Evolutionary conservation across 495 filamentous ascomycete species (phyloP).

Genomic region (Durotheca rogersii): DNA sequence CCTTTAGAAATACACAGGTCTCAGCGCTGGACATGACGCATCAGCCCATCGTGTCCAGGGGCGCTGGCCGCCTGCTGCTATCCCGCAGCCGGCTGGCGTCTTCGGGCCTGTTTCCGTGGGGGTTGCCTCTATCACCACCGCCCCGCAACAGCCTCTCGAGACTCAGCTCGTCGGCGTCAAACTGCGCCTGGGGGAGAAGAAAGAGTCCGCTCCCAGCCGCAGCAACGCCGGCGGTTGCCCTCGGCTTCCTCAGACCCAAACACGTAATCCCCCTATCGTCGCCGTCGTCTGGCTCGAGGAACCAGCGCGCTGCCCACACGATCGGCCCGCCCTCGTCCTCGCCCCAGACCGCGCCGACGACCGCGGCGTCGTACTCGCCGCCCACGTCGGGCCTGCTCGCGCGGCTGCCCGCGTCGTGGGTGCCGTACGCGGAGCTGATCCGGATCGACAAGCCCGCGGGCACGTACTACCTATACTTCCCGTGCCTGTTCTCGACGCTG

Average conservation of each 20-base stretch:
- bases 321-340: conserved; percentile 21
- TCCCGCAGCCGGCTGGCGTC: background rate
- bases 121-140: conserved; percentile 9
- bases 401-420: conserved; percentile 67
- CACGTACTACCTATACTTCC: conserved; percentile 94
- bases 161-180: background rate
- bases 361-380: conserved; percentile 54
- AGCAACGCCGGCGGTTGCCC: conserved; percentile 16
- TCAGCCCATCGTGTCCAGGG: conserved; percentile 2
- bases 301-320: conserved; percentile 21
- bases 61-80: background rate
- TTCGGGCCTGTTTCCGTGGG: background rate
- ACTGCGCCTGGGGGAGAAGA: too few species aligned
- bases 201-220: background rate
- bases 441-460: conserved; percentile 93
- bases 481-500: conserved; percentile 88
- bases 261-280: conserved; percentile 14
- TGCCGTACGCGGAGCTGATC: conserved; percentile 92
- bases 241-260: conserved; percentile 26
- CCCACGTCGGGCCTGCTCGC: conserved; percentile 79
- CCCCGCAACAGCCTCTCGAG: conserved; percentile 9
- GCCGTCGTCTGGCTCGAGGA: conserved; percentile 1
- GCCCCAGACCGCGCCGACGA: conserved; percentile 1
- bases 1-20: conserved; percentile 1
- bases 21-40: conserved; percentile 4